A percentile compares a stretch with the other conserved stretches of the same genome.
Evolutionary conservation across 2,329 filamentous ascomycete genomes (phyloP).

Genomic region (Cercospora citrullina): DNA sequence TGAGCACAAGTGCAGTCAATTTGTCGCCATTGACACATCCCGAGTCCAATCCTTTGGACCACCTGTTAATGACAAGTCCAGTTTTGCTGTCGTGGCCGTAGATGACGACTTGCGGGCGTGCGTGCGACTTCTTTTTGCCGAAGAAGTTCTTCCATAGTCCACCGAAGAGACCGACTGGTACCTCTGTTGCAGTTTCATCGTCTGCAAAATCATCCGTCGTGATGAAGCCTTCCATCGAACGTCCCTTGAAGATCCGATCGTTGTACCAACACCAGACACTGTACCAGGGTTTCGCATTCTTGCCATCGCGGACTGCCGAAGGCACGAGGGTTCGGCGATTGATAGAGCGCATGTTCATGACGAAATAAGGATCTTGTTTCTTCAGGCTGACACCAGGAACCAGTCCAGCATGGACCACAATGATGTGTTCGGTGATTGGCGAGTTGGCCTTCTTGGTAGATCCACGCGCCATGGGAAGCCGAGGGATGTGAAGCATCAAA

Average conservation of each 20-base stretch:
- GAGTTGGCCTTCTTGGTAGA: slow-evolving; percentile 43
- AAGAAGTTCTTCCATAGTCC: slow-evolving; percentile 28
- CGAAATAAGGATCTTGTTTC: slow-evolving; percentile 72
- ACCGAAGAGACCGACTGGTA: slow-evolving; percentile 11
- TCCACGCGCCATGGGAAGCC: slow-evolving; percentile 31
- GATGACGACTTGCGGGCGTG: slow-evolving; percentile 64
- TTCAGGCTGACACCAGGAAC: slow-evolving; percentile 71
- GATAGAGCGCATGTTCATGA: slow-evolving; percentile 91
- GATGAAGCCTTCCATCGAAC: slow-evolving; percentile 26
- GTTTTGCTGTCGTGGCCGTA: slow-evolving; percentile 83
- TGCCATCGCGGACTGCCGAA: slow-evolving; percentile 42
- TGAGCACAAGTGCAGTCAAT: slow-evolving; percentile 75
- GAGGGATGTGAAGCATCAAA: slow-evolving; percentile 40
- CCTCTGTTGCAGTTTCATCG: background rate
- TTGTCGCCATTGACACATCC: slow-evolving; percentile 74
- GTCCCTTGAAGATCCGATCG: slow-evolving; percentile 31
- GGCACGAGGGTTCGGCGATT: slow-evolving; percentile 62
- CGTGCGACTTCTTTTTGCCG: slow-evolving; percentile 38
- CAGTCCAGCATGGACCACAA: slow-evolving; percentile 83
- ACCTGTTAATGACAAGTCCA: slow-evolving; percentile 66
- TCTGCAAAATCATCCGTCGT: slow-evolving; percentile 14
- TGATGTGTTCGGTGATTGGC: slow-evolving; percentile 62
- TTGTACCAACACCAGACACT: slow-evolving; percentile 40
- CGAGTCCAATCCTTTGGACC: slow-evolving; percentile 82
- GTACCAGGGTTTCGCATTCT: slow-evolving; percentile 34